Conservation (phyloP, 352 stramenopile species). For the Globisporangium lucens region DNA sequence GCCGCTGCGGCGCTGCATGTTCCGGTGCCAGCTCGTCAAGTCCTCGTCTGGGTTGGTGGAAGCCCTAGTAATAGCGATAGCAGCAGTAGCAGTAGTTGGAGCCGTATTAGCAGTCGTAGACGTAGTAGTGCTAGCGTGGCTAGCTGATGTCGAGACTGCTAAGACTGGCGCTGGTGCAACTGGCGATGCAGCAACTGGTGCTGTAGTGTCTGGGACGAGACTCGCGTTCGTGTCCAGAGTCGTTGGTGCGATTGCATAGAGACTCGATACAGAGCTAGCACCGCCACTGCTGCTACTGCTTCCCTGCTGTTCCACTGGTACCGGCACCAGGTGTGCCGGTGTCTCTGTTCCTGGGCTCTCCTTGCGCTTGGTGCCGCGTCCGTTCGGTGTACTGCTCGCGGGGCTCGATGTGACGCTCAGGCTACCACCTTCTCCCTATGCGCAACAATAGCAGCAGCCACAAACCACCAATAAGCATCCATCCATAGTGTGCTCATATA, state of each 20-base stretch:
- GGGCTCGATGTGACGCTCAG: background rate
- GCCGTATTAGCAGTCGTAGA: background rate
- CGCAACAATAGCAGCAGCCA: background rate
- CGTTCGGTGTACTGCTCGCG: constrained; percentile 8
- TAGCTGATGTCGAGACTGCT: background rate
- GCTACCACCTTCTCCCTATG: background rate
- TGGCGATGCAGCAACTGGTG: background rate
- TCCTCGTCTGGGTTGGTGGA: background rate
- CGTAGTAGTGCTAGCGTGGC: background rate
- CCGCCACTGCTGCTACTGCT: background rate
- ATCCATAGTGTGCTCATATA: background rate
- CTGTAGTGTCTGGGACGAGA: background rate
- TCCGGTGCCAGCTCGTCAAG: constrained; percentile 44
- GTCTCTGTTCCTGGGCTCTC: background rate
- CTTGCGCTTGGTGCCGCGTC: constrained; percentile 9
- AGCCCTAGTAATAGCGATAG: too few relatives aligned
- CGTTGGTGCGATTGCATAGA: background rate
- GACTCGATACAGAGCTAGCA: background rate
- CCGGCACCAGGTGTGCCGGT: background rate
- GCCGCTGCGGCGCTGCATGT: constrained; percentile 54
- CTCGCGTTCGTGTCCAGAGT: background rate
- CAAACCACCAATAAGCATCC: background rate
- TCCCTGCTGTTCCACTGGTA: background rate
- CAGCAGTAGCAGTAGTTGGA: background rate
- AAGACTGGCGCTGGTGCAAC: background rate